A percentile compares a stretch with the other conserved stretches of the same genome.
Conservation (phyloP, 2,329 filamentous ascomycete species). For the Colletotrichum tofieldiae region DNA sequence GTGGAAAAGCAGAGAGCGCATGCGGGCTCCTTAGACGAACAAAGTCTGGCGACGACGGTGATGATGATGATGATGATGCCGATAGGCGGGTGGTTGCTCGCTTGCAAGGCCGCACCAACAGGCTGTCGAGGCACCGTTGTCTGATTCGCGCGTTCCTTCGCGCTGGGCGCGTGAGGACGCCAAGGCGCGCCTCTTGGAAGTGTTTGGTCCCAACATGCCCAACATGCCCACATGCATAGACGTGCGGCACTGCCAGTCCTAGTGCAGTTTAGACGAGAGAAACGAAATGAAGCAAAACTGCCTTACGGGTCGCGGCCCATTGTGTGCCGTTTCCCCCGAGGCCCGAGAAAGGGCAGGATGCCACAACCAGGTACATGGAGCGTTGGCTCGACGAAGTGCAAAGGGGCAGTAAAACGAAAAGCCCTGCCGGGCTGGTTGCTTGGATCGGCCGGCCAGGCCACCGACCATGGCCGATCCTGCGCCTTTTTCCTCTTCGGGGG, state of each 20-base stretch:
- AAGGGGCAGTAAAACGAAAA: slow-evolving; percentile 7
- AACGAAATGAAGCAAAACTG: slow-evolving; percentile 42
- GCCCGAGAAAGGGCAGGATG: slow-evolving; percentile 17
- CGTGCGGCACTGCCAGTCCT: slow-evolving; percentile 20
- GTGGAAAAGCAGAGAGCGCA: not conserved
- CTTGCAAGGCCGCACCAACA: slow-evolving; percentile 19
- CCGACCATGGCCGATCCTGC: not conserved
- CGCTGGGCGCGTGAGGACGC: slow-evolving; percentile 23
- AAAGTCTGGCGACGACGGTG: not conserved
- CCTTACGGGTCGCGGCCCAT: slow-evolving; percentile 28
- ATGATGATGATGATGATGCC: not conserved
- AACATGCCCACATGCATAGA: slow-evolving; percentile 22
- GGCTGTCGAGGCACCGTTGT: not conserved
- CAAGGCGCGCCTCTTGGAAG: slow-evolving; percentile 29
- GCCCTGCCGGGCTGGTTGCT: slow-evolving; percentile 11
- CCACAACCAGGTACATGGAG: slow-evolving; percentile 35
- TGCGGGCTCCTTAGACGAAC: not conserved
- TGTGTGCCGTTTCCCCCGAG: slow-evolving; percentile 31
- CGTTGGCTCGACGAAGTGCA: not conserved
- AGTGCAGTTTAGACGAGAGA: slow-evolving; percentile 9
- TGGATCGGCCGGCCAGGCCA: not conserved
- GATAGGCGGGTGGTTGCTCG: slow-evolving; percentile 11
- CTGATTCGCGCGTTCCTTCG: slow-evolving; percentile 11
- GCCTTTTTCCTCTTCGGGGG: not conserved
- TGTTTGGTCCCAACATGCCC: slow-evolving; percentile 22